phyloP scores from a whole-genome alignment of 2,329 filamentous ascomycete genomes.

The Sclerotinia borealis region DNA sequence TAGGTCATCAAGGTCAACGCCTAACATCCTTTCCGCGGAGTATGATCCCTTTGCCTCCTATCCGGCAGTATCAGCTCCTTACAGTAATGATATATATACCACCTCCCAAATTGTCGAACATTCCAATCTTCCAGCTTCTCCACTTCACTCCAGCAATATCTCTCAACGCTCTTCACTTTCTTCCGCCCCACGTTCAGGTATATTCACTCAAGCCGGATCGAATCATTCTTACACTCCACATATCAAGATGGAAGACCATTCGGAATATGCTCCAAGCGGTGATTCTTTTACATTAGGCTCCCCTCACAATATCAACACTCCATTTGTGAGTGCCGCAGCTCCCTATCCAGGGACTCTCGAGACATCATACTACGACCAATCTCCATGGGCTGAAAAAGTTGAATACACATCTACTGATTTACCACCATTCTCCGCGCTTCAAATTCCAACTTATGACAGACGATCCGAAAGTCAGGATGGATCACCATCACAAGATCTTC shows the following conservation, averaged over 20 bases:
- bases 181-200: conserved; percentile 30
- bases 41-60: conserved; percentile 48
- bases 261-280: conserved; percentile 23
- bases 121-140: conserved; percentile 27
- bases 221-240: conserved; percentile 28
- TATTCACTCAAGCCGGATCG: conserved; percentile 29
- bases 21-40: conserved; percentile 43
- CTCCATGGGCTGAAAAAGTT: conserved; percentile 23
- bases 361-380: conserved; percentile 26
- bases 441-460: conserved; percentile 26
- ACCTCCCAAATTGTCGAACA: conserved; percentile 35
- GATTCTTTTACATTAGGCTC: conserved; percentile 27
- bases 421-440: conserved; percentile 26
- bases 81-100: conserved; percentile 43
- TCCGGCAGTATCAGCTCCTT: conserved; percentile 37
- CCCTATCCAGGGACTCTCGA: conserved; percentile 29
- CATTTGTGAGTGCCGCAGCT: conserved; percentile 21
- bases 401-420: conserved; percentile 27
- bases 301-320: conserved; percentile 22
- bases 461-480: conserved; percentile 26
- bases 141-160: conserved; percentile 27
- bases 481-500: conserved; percentile 16
- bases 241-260: conserved; percentile 32
- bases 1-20: conserved; percentile 28
- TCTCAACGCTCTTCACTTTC: conserved; percentile 34